Evolutionary conservation across 164 flowering plant species (phyloP).

Genomic region (Magnolia officinalis): DNA sequence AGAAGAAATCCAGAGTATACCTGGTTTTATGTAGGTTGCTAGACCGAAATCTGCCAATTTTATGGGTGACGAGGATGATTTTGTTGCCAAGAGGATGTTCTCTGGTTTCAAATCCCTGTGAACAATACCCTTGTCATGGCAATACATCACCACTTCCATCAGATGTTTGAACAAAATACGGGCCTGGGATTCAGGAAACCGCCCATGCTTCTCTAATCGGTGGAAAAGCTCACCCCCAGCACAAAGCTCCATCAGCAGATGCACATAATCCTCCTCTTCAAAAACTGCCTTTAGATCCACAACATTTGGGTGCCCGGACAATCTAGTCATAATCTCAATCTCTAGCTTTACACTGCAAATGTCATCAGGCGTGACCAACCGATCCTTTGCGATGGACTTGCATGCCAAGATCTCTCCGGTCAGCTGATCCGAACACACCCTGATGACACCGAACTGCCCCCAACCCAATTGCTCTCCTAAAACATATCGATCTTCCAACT

Average conservation of each 20-base stretch:
- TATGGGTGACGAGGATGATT: slow-evolving; percentile 38
- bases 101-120: slow-evolving; percentile 70
- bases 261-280: slow-evolving; percentile 56
- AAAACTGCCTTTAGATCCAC: slow-evolving; percentile 54
- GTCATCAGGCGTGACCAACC: slow-evolving; percentile 44
- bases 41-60: slow-evolving; percentile 67
- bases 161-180: slow-evolving; percentile 39
- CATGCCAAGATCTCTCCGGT: slow-evolving; percentile 55
- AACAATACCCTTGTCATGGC: slow-evolving; percentile 57
- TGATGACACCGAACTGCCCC: slow-evolving; percentile 82
- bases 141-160: slow-evolving; percentile 47
- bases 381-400: slow-evolving; percentile 53
- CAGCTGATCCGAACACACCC: slow-evolving; percentile 51
- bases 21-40: slow-evolving; percentile 68
- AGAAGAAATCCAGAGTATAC: slow-evolving; percentile 23
- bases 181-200: slow-evolving; percentile 41
- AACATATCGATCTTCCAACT: slow-evolving; percentile 43
- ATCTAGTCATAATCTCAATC: slow-evolving; percentile 55
- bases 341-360: slow-evolving; percentile 47
- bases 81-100: slow-evolving; percentile 51
- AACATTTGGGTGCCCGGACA: slow-evolving; percentile 62
- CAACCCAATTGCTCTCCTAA: slow-evolving; percentile 68
- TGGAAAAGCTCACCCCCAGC: slow-evolving; percentile 66
- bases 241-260: slow-evolving; percentile 67
- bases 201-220: slow-evolving; percentile 43